Percentiles rank a stretch among this genome's conserved stretches.
Conservation (phyloP, 169 alveolate species). For the Plasmodium fragile region DNA sequence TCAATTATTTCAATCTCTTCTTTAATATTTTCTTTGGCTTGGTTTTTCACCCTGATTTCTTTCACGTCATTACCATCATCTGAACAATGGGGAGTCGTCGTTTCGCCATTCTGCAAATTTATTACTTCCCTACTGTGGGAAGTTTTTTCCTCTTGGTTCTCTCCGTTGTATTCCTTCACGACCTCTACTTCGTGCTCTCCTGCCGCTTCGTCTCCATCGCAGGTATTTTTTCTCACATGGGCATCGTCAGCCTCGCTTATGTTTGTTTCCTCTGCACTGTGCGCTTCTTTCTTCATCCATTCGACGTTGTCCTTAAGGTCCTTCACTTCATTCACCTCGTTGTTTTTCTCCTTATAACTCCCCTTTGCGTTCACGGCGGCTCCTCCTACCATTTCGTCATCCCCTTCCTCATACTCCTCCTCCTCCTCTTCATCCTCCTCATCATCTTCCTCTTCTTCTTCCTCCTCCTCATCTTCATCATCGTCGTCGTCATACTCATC, state of each 20-base stretch:
- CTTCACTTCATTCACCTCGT: not conserved
- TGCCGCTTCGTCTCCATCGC: not conserved
- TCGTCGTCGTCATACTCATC: slow-evolving; percentile 32
- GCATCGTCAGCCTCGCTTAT: slow-evolving; percentile 1
- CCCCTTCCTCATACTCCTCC: not conserved
- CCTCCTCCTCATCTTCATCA: slow-evolving; percentile 9
- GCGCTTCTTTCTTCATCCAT: not conserved
- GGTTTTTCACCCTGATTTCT: not conserved
- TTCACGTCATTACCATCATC: not conserved
- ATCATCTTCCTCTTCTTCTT: slow-evolving; percentile 31
- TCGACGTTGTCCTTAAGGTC: not conserved
- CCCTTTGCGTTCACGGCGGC: not conserved
- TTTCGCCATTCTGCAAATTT: not conserved
- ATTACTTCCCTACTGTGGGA: not conserved
- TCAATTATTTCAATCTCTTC: slow-evolving; percentile 4
- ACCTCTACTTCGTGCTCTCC: not conserved
- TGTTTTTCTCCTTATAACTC: not conserved
- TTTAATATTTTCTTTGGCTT: not conserved
- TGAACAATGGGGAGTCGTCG: not conserved
- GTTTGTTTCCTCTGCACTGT: not conserved
- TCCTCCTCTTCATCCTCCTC: slow-evolving; percentile 3
- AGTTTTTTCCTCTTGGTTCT: not conserved
- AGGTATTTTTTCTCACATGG: not conserved
- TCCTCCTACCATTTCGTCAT: not conserved
- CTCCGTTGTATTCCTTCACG: not conserved